Evolutionary conservation across 2,329 filamentous ascomycete genomes (phyloP).

Genomic region (Pseudopyricularia javanii): DNA sequence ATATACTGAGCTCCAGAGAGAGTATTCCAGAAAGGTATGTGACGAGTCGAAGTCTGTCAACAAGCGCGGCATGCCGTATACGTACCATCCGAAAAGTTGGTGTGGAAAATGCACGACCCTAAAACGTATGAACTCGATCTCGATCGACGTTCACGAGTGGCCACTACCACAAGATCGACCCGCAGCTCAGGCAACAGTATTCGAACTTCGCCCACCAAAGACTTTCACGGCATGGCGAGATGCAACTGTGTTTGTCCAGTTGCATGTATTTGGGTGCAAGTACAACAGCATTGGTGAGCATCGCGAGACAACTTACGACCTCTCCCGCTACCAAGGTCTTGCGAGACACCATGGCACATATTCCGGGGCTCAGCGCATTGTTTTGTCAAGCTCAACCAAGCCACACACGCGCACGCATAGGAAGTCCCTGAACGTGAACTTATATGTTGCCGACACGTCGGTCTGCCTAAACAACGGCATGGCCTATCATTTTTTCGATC

Average conservation of each 20-base stretch:
- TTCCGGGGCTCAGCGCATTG: constrained; percentile 8
- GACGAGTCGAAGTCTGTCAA: background rate
- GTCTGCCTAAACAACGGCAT: constrained; percentile 35
- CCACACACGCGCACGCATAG: constrained; percentile 22
- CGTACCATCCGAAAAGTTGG: background rate
- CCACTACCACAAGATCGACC: constrained; percentile 26
- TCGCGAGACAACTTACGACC: no score
- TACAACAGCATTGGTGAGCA: constrained; percentile 2
- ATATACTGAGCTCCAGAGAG: constrained; percentile 16
- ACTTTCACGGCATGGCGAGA: constrained; percentile 36
- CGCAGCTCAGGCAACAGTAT: constrained; percentile 31
- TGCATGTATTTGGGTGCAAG: constrained; percentile 20
- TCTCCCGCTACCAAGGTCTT: background rate
- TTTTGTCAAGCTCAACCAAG: constrained; percentile 22
- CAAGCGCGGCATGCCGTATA: background rate
- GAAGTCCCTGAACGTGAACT: constrained; percentile 9
- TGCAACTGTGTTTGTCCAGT: constrained; percentile 25
- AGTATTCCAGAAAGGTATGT: constrained; percentile 4
- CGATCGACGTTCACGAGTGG: constrained; percentile 42
- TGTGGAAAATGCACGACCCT: constrained; percentile 24
- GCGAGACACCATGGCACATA: background rate
- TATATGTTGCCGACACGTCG: constrained; percentile 13
- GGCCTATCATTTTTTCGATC: constrained; percentile 23
- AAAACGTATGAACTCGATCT: constrained; percentile 19
- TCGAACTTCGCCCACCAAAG: constrained; percentile 34